Conservation (phyloP, 2,329 filamentous ascomycete genomes). For the Beauveria sp. region DNA sequence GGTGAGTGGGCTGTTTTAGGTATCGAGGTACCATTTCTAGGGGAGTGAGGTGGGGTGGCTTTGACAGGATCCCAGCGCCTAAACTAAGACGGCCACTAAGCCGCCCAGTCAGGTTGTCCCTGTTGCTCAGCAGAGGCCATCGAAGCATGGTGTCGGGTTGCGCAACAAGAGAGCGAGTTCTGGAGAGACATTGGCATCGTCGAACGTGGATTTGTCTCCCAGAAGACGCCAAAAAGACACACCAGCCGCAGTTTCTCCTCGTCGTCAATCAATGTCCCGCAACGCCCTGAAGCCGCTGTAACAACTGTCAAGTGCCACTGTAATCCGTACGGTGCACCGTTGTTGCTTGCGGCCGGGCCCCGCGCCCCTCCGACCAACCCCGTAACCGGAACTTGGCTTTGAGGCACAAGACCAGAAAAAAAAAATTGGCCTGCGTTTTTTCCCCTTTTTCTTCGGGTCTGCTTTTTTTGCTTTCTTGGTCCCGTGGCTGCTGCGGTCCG, state of each 20-base stretch:
- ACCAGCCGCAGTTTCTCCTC: neutral
- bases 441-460: neutral
- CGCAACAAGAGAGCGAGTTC: too few relatives aligned
- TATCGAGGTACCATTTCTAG: neutral
- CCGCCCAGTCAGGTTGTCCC: neutral
- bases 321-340: neutral
- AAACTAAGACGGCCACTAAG: neutral
- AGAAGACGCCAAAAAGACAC: neutral
- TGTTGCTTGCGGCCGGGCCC: neutral
- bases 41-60: neutral
- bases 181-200: neutral
- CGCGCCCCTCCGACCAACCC: neutral
- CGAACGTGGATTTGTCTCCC: neutral
- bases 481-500: neutral
- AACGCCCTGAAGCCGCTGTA: neutral
- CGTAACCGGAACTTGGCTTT: constrained; percentile 4
- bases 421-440: neutral
- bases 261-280: too few relatives aligned
- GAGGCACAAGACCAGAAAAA: neutral
- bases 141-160: neutral
- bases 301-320: neutral
- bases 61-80: neutral
- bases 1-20: neutral
- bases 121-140: constrained; percentile 2
- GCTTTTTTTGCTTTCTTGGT: neutral